These are phyloP conservation scores for Fusarium proliferatum DNA, from an alignment of 2,329 filamentous ascomycete species.

Conservation along the genomic window DNA sequence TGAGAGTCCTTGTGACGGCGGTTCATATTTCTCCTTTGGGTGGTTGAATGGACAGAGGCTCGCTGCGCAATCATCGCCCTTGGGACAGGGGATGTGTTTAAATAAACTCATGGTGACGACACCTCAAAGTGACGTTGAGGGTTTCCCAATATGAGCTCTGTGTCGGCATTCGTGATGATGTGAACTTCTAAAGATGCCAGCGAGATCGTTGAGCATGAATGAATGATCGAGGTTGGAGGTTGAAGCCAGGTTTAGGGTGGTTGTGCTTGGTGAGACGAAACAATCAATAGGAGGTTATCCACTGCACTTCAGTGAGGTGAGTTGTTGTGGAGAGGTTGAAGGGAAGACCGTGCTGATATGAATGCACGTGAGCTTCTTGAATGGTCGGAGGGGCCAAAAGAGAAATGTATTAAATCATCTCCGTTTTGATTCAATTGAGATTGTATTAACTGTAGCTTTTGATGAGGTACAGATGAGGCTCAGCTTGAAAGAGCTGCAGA, in stretches of 20 bases:
- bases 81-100: conserved; percentile 63
- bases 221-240: neutral
- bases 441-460: neutral
- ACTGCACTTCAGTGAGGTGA: neutral
- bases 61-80: conserved; percentile 59
- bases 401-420: neutral
- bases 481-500: conserved; percentile 16
- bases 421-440: neutral
- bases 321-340: neutral
- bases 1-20: neutral
- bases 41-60: conserved; percentile 64
- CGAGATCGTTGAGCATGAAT: neutral
- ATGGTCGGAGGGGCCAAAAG: neutral
- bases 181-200: neutral
- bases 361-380: neutral
- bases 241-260: conserved; percentile 16
- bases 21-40: conserved; percentile 46
- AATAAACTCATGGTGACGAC: conserved; percentile 52
- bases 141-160: neutral
- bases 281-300: conserved; percentile 15
- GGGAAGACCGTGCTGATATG: conserved; percentile 1
- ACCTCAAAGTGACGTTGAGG: neutral
- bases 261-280: conserved; percentile 1
- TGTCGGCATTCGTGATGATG: neutral
- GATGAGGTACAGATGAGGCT: neutral